phyloP scores from a whole-genome alignment of 108 stramenopile species.

The Cyclostephanos tholiformis region DNA sequence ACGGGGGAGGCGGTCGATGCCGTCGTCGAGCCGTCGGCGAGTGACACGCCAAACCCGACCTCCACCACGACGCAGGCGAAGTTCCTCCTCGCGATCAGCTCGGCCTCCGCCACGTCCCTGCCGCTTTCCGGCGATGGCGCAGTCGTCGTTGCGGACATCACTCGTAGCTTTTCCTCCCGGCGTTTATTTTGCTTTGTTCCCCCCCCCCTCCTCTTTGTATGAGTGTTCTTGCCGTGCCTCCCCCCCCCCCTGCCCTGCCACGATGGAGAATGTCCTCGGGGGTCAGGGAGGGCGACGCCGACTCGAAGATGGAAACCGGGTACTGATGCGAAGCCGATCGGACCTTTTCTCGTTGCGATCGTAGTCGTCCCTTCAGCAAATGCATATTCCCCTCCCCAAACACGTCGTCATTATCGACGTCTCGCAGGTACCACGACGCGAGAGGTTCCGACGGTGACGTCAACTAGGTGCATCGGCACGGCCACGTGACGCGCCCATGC shows the following conservation, averaged over 20 bases:
- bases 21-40: conserved; percentile 1
- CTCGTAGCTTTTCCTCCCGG: conserved; percentile 57
- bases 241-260: conserved; percentile 12
- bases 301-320: conserved; percentile 74
- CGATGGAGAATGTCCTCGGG: conserved; percentile 57
- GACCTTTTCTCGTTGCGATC: conserved; percentile 10
- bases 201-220: conserved; percentile 63
- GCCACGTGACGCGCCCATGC: conserved; percentile 77
- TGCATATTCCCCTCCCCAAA: neutral
- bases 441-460: conserved; percentile 35
- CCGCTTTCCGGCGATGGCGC: conserved; percentile 15
- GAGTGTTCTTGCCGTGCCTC: conserved; percentile 30
- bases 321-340: conserved; percentile 56
- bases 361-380: neutral
- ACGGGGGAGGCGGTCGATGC: conserved; percentile 22
- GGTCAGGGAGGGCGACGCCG: conserved; percentile 59
- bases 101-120: conserved; percentile 49
- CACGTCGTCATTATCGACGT: neutral
- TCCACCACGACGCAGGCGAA: conserved; percentile 59
- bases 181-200: conserved; percentile 75
- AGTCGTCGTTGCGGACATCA: conserved; percentile 38
- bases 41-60: conserved; percentile 45
- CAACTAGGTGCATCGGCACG: conserved; percentile 59
- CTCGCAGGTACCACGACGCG: conserved; percentile 29
- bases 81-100: conserved; percentile 66